phyloP scores from a whole-genome alignment of 1,139 yeast species.

The Geotrichum reessii region DNA sequence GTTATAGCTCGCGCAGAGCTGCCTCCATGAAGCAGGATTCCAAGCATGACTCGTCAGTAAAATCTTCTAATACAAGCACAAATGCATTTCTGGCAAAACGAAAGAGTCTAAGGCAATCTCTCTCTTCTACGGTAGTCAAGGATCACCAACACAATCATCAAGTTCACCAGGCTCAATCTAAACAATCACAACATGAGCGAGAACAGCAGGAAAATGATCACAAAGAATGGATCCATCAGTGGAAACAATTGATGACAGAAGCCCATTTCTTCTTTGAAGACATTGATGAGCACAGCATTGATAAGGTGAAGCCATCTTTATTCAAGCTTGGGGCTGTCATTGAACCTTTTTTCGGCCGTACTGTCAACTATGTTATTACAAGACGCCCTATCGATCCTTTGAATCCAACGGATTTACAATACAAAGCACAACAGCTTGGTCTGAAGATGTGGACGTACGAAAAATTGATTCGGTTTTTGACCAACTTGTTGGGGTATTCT shows the following conservation, averaged over 20 bases:
- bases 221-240: conserved; percentile 65
- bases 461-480: conserved; percentile 74
- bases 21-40: conserved; percentile 6
- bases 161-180: conserved; percentile 3
- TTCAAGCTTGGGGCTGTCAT: conserved; percentile 39
- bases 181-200: conserved; percentile 1
- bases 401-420: conserved; percentile 57
- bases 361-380: conserved; percentile 80
- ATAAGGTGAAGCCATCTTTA: conserved; percentile 44
- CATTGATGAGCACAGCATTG: conserved; percentile 48
- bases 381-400: conserved; percentile 44
- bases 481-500: conserved; percentile 53
- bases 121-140: background rate
- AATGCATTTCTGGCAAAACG: background rate
- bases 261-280: conserved; percentile 77
- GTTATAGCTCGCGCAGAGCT: conserved; percentile 6
- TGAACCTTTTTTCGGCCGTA: conserved; percentile 68
- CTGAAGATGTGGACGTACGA: conserved; percentile 87
- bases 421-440: conserved; percentile 51
- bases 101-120: conserved; percentile 5
- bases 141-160: conserved; percentile 6
- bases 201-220: conserved; percentile 17
- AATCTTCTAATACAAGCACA: background rate
- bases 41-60: background rate
- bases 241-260: conserved; percentile 71